Evolutionary conservation across 306 rosid species (phyloP).

Genomic region (cucumber (Cucumis sativus)): DNA sequence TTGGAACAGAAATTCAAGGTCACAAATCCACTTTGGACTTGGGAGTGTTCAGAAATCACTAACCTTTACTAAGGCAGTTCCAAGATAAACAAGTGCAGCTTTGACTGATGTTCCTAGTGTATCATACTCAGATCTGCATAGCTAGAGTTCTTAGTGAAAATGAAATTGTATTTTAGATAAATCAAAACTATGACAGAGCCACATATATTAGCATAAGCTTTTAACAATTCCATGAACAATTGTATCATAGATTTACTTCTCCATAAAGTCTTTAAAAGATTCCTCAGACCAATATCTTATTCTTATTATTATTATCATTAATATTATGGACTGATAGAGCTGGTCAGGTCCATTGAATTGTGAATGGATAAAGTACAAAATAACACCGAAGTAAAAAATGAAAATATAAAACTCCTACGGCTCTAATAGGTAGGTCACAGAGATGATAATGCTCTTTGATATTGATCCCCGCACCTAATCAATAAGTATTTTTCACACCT

Average conservation of each 20-base stretch:
- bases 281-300: background rate
- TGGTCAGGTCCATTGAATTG: background rate
- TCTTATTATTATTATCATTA: background rate
- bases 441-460: background rate
- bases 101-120: slow-evolving; percentile 90
- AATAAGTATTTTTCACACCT: background rate
- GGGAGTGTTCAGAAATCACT: slow-evolving; percentile 16
- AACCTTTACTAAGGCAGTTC: slow-evolving; percentile 90
- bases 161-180: background rate
- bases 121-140: slow-evolving; percentile 89
- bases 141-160: background rate
- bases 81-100: slow-evolving; percentile 86
- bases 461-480: background rate
- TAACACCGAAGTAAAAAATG: background rate
- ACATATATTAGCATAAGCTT: background rate
- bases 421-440: background rate
- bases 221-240: background rate
- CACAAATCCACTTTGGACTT: background rate
- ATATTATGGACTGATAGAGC: background rate
- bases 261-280: background rate
- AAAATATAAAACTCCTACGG: background rate
- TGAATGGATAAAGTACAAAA: background rate
- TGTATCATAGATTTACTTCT: background rate
- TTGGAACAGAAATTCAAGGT: slow-evolving; percentile 3
- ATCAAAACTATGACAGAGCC: background rate